Evolutionary conservation across 108 stramenopile species (phyloP), one percentile per base, ranked within the genome.

Genomic region (Cyclotella sp.): DNA sequence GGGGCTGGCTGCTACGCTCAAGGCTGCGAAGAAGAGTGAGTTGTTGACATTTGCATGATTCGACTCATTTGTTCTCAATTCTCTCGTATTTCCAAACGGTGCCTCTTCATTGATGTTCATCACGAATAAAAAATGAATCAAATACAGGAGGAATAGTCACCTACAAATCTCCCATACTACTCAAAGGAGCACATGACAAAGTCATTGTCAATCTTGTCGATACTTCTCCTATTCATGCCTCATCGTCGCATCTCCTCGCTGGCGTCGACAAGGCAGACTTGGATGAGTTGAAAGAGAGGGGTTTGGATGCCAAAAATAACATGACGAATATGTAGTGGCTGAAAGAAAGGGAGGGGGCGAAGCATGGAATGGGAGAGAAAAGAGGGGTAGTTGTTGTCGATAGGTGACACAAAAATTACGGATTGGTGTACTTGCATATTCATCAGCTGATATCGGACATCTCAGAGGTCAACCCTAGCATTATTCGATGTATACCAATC

Each of bases 141-240:
- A 53, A 64, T 16, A 14, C 29, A 77, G 76, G 76, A 22, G 79
- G 88, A 21, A 77, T 89, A 39, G 87, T 90, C 22, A 83, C 87
- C 19, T 89, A 87, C 76, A 84, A 87, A 57, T 87, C 88, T 22
- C 87, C 86, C 57, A 89, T 90, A 78, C 78, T 90, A 10, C 85
- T 90, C 63, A 90, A 90, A 68, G 89, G 89, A 14, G 89, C 86
- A 47, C 89, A 90, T 76, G 89, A 90, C 70, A 75, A 89, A 77
- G 88, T 89, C n/a, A 44, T 86, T 46, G 85, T 90, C 26, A 87
- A 66, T 52, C 60, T 80, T 0, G 79, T 80, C 15, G 79, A 80
- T 67, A 67, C 58, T 26, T 69, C 79, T 9, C 67, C 79, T 8
- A 34, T 61, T 10, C 16, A 0, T 0, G 9, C 57, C 44, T 27